Conservation (phyloP, 2,329 filamentous ascomycete species). For the Neopestalotiopsis rosae region DNA sequence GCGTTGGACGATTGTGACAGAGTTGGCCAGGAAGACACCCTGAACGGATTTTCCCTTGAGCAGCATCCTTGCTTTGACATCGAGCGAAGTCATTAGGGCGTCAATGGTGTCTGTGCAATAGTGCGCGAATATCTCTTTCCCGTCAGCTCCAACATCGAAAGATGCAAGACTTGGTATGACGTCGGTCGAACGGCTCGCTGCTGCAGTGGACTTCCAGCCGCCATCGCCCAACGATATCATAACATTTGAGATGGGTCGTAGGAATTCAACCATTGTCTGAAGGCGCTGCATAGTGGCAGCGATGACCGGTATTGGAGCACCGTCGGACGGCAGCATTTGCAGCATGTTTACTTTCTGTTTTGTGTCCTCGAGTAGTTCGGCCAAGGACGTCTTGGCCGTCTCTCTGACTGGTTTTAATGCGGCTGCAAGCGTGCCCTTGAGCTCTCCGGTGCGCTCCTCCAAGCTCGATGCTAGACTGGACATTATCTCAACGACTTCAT, state of each 20-base stretch:
- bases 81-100: slow-evolving; percentile 74
- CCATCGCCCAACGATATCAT: slow-evolving; percentile 92
- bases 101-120: slow-evolving; percentile 93
- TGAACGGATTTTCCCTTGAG: slow-evolving; percentile 80
- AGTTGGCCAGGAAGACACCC: slow-evolving; percentile 92
- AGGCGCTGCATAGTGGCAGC: slow-evolving; percentile 85
- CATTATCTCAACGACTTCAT: slow-evolving; percentile 92
- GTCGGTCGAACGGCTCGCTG: slow-evolving; percentile 61
- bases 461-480: slow-evolving; percentile 79
- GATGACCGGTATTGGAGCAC: slow-evolving; percentile 77
- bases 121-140: slow-evolving; percentile 84
- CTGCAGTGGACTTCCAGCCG: slow-evolving; percentile 73
- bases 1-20: slow-evolving; percentile 81
- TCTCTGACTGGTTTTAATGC: slow-evolving; percentile 89
- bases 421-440: slow-evolving; percentile 83
- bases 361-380: slow-evolving; percentile 83
- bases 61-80: slow-evolving; percentile 73
- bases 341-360: slow-evolving; percentile 71
- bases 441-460: slow-evolving; percentile 81
- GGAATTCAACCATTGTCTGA: slow-evolving; percentile 85
- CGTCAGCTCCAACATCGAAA: slow-evolving; percentile 89
- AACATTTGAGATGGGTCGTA: slow-evolving; percentile 85
- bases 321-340: slow-evolving; percentile 76
- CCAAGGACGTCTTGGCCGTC: slow-evolving; percentile 85
- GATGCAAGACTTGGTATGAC: slow-evolving; percentile 74